phyloP scores from a whole-genome alignment of 768 basidiomycete species.

The Hygrophorus pudorinus region DNA sequence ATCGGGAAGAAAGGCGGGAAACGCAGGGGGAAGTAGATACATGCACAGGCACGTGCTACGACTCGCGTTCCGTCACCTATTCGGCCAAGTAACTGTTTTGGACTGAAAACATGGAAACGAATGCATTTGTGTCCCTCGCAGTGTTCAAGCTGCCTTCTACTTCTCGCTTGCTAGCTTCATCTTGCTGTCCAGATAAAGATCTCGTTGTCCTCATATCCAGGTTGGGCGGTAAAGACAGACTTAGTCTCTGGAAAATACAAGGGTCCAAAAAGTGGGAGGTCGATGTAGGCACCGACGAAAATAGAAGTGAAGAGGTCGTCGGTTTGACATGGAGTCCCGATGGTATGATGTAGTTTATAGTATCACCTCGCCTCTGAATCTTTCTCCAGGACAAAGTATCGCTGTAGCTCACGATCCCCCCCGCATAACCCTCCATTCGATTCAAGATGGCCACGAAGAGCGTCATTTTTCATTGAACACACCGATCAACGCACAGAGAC shows the following conservation, averaged over 20 bases:
- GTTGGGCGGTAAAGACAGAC: constrained; percentile 54
- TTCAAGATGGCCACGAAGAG: constrained; percentile 63
- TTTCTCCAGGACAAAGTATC: constrained; percentile 48
- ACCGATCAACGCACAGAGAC: constrained; percentile 10
- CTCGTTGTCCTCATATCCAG: constrained; percentile 58
- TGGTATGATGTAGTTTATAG: constrained; percentile 31
- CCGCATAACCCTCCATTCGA: constrained; percentile 59
- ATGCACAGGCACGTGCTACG: neutral
- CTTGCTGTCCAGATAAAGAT: constrained; percentile 85
- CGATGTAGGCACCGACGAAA: constrained; percentile 41
- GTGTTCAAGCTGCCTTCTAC: constrained; percentile 45
- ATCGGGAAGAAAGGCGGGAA: constrained; percentile 12
- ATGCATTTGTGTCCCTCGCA: constrained; percentile 48
- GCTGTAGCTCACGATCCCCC: constrained; percentile 65
- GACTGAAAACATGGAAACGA: constrained; percentile 25
- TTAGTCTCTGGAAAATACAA: constrained; percentile 75
- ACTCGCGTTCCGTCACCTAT: no score
- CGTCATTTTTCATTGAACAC: constrained; percentile 32
- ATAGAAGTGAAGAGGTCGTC: constrained; percentile 38
- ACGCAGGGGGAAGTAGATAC: constrained; percentile 1
- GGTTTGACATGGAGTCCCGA: constrained; percentile 77
- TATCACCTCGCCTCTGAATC: constrained; percentile 5
- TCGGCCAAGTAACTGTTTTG: neutral
- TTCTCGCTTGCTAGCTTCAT: constrained; percentile 47
- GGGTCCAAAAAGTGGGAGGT: constrained; percentile 79